These are phyloP conservation scores for Gnaphalium uliginosum DNA, from an alignment of 129 eudicot genomes.

Conservation along the genomic window DNA sequence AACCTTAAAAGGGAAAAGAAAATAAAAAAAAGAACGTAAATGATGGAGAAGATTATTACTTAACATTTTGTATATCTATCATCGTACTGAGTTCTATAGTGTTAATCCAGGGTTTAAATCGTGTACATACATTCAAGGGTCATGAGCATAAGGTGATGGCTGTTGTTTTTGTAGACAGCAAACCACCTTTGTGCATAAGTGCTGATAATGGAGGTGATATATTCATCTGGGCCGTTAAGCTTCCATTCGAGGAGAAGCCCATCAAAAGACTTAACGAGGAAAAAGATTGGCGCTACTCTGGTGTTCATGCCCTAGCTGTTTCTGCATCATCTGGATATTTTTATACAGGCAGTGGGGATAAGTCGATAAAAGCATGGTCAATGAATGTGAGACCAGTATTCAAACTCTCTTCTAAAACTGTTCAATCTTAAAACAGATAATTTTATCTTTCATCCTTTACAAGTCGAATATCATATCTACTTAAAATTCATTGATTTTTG, in stretches of 20 bases:
- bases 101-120: constrained; percentile 63
- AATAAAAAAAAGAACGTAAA: no score
- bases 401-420: background rate
- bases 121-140: constrained; percentile 71
- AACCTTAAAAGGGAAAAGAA: background rate
- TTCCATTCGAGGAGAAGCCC: constrained; percentile 58
- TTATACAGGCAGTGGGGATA: constrained; percentile 92
- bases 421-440: background rate
- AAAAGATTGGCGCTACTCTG: constrained; percentile 94
- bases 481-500: no score
- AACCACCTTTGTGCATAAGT: constrained; percentile 76
- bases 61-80: background rate
- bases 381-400: constrained; percentile 47
- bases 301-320: constrained; percentile 78
- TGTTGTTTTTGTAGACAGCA: constrained; percentile 57
- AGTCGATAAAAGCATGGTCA: constrained; percentile 86
- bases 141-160: constrained; percentile 87
- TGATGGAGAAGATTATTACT: background rate
- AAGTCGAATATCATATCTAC: background rate
- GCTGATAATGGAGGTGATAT: constrained; percentile 88
- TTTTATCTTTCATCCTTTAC: background rate
- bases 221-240: constrained; percentile 54
- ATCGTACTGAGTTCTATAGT: constrained; percentile 4
- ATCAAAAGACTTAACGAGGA: constrained; percentile 52
- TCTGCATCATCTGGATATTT: constrained; percentile 54